These are phyloP conservation scores for Gossypium davidsonii DNA, from an alignment of 441 rosid genomes.

Conservation along the genomic window DNA sequence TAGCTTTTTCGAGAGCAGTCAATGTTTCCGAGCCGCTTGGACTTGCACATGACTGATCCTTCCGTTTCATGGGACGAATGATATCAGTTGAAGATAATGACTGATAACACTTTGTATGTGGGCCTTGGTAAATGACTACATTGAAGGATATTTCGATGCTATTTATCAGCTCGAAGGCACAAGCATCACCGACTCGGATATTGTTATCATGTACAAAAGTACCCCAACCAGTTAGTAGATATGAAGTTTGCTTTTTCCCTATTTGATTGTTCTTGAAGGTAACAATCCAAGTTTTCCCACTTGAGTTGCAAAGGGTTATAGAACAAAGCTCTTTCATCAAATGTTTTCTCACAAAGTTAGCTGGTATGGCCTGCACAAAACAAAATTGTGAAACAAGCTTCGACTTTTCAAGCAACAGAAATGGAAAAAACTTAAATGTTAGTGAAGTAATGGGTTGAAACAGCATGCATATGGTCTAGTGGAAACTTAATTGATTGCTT, in stretches of 20 bases:
- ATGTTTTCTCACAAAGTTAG: not conserved
- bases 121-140: not conserved
- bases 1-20: not conserved
- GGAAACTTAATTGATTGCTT: conserved; percentile 7
- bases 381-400: not conserved
- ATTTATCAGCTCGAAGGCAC: conserved; percentile 8
- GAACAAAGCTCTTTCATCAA: not conserved
- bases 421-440: not conserved
- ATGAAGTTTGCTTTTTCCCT: not conserved
- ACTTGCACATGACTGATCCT: not conserved
- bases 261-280: not conserved
- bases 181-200: conserved; percentile 9
- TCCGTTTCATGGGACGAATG: not conserved
- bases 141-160: not conserved
- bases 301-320: not conserved
- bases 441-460: not conserved
- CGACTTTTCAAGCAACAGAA: not conserved
- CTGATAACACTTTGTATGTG: not conserved
- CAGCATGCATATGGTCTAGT: not conserved
- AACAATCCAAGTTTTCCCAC: conserved; percentile 10
- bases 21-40: not conserved
- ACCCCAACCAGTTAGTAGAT: not conserved
- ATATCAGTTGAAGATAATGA: not conserved
- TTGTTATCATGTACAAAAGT: conserved; percentile 9
- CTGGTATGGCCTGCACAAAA: conserved; percentile 5